Evolutionary conservation across 2,329 filamentous ascomycete genomes (phyloP), one percentile per base, ranked within the genome.

Genomic region (Colletotrichum phormii): DNA sequence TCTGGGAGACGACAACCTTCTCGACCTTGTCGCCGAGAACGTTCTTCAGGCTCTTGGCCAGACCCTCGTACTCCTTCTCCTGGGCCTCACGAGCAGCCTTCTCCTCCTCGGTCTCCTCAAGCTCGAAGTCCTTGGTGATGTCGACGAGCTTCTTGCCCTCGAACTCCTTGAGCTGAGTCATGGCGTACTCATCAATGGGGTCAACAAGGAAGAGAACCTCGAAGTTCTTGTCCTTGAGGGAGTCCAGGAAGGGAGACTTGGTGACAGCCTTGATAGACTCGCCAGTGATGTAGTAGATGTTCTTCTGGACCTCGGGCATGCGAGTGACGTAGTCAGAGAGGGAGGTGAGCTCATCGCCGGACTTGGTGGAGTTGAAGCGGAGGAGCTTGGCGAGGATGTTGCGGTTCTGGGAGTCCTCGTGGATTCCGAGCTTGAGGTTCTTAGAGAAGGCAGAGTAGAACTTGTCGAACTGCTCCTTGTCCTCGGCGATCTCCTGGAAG

Each of bases 231-330:
- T 95, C 94, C 92, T 97, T 98, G 86, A 99, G 95, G 71, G 95
- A 92, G 84, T 99, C 97, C 77, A 99, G 92, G 96, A 99, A 99
- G 81, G 97, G 97, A 79, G 97, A 99, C 91, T 98, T 97, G 86
- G 93, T 88, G 78, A 99, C 97, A 78, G 97, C 97, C 92, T 98
- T 98, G 89, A 97, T 92, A 71, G 96, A 98, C 92, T 99, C 97
- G 88, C 97, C 97, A 76, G 97, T 99, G 91, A 99, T 99, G 94
- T 98, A 99, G 93, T 99, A 99, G 88, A 99, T 95, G 89, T 99
- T 95, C 93, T 98, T 98, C 93, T 99, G 97, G 91, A 98, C 96
- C 91, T 98, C 96, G 74, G 95, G 93, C 97, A 99, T 99, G 88
- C 97, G 97, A 78, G 97, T 98, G 85, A 98, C 90, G 87, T 99